Conservation (phyloP, 768 basidiomycete genomes). For the Dendrothele bispora region DNA sequence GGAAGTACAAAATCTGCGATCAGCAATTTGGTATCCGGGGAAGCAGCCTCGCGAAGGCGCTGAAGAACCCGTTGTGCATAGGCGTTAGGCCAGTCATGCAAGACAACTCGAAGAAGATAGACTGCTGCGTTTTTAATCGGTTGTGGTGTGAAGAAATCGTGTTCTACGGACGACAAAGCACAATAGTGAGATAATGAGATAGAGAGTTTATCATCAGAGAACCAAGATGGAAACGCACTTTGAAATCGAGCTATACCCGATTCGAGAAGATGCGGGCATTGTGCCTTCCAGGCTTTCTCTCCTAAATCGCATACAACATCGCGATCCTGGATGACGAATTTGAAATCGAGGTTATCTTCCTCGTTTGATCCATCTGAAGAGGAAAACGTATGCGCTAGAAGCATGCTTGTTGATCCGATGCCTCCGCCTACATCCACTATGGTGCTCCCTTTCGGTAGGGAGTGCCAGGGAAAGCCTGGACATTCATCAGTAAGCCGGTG, state of each 20-base stretch:
- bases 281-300: conserved; percentile 54
- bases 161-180: conserved; percentile 35
- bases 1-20: conserved; percentile 75
- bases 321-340: conserved; percentile 53
- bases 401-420: conserved; percentile 47
- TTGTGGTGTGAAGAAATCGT: conserved; percentile 78
- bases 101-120: conserved; percentile 67
- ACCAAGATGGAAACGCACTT: conserved; percentile 30
- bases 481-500: not conserved
- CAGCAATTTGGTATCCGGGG: conserved; percentile 57
- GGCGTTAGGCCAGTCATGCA: conserved; percentile 79
- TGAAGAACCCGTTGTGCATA: conserved; percentile 48
- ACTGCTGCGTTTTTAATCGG: conserved; percentile 53
- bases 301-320: conserved; percentile 50
- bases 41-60: conserved; percentile 44
- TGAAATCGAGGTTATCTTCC: conserved; percentile 22
- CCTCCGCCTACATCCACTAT: conserved; percentile 64
- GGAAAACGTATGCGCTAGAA: conserved; percentile 33
- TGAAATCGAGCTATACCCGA: conserved; percentile 54
- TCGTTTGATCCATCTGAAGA: conserved; percentile 12
- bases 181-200: not conserved
- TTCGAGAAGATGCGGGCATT: conserved; percentile 58
- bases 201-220: not conserved
- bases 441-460: conserved; percentile 41
- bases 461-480: conserved; percentile 51